phyloP scores from a whole-genome alignment of 2,329 filamentous ascomycete species.

The Bisporella sp. region DNA sequence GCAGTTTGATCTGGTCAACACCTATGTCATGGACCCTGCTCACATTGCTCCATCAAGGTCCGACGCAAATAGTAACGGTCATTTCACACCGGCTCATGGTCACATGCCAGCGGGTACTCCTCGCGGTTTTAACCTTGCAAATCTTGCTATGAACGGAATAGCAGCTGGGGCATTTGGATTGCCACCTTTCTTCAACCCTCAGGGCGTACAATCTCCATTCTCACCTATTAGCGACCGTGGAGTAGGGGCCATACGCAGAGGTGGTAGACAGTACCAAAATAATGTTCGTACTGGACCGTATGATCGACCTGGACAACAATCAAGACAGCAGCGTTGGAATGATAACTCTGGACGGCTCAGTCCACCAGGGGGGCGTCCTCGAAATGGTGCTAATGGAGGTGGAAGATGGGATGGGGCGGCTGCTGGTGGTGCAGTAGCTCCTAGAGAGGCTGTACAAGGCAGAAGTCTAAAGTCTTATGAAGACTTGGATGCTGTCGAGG shows the following conservation, averaged over 20 bases:
- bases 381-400: constrained; percentile 43
- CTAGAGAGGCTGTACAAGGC: constrained; percentile 85
- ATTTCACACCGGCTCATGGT: constrained; percentile 76
- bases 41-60: constrained; percentile 91
- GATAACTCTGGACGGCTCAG: constrained; percentile 40
- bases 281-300: constrained; percentile 63
- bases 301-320: constrained; percentile 41
- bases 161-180: constrained; percentile 35
- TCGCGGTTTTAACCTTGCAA: constrained; percentile 81
- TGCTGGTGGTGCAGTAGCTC: constrained; percentile 70
- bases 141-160: constrained; percentile 57
- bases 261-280: constrained; percentile 54
- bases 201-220: constrained; percentile 33
- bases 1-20: constrained; percentile 84
- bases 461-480: constrained; percentile 95
- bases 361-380: constrained; percentile 43
- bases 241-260: constrained; percentile 61
- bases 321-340: constrained; percentile 43
- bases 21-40: constrained; percentile 87
- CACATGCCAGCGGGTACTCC: constrained; percentile 78
- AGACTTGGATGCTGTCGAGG: constrained; percentile 81
- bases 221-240: constrained; percentile 45
- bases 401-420: constrained; percentile 69
- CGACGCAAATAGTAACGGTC: constrained; percentile 90
- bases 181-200: constrained; percentile 47